Base-by-base conservation (phyloP, 257 asterid species). In the Lycium barbarum region DNA sequence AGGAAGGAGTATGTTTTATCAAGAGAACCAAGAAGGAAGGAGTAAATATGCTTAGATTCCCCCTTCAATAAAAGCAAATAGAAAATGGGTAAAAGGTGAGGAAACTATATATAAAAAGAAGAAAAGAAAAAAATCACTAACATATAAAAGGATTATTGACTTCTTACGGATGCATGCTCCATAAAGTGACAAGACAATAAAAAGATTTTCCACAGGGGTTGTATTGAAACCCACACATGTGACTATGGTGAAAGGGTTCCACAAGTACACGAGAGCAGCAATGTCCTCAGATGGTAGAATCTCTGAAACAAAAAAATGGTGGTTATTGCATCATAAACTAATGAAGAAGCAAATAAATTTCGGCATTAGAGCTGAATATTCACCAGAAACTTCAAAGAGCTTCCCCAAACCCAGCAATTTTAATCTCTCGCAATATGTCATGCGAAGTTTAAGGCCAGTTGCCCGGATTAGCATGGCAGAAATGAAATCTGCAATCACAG, bases 161-260 rank as follows among this genome's bases (percentile, higher is more conserved):
- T 84, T 78, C 92, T 83, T 88, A 97, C 99, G 95, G 86, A 90
- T 87, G 86, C 97, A 91, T 67, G 99, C 99, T 84, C 98, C 99
- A 87, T 91, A 97, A 36, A 97, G 93, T 80, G 98, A 89, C 89
- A 91, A 73, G 90, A 97, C 81, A 81, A 93, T 88, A 59, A 94
- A 92, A 84, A 97, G 86, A 86, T 94, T 97, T 80, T 97, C 98
- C 35, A 95, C 83, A 9, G 98, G 98, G 17, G 98, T 87, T 61
- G 98, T 94, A 87, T 94, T 97, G 89, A 89, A 93, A 49, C 99
- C 98, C 88, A 97, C 87, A 88, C 98, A 91, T 18, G 99, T 93
- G 83, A 94, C 88, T 63, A 95, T 90, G 51, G 99, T 93, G 89
- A 94, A 93, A 84, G 99, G 98, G 88, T 95, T 95, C 98, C 98